These are phyloP conservation scores for Fraxinus latifolia DNA, from an alignment of 305 asterid genomes.

Conservation along the genomic window DNA sequence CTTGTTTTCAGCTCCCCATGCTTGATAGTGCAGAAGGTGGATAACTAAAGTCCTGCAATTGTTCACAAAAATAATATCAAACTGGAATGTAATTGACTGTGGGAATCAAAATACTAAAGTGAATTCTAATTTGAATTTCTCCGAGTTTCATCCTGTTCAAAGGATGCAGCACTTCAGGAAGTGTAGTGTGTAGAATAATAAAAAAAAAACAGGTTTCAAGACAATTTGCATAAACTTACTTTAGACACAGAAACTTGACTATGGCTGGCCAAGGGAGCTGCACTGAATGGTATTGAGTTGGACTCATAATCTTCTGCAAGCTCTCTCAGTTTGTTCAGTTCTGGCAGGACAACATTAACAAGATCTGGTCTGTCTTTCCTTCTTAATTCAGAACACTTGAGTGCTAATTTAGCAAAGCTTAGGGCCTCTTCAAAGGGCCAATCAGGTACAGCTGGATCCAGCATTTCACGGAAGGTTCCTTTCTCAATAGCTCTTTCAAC, in stretches of 20 bases:
- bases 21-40: slow-evolving; percentile 45
- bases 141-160: not conserved
- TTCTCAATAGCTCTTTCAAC: slow-evolving; percentile 57
- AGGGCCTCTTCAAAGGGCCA: slow-evolving; percentile 66
- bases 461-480: slow-evolving; percentile 47
- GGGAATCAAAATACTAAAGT: not conserved
- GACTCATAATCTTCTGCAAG: slow-evolving; percentile 47
- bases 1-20: slow-evolving; percentile 39
- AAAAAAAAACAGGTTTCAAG: not conserved
- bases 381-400: slow-evolving; percentile 55
- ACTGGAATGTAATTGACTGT: not conserved
- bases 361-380: slow-evolving; percentile 78
- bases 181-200: not conserved
- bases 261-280: slow-evolving; percentile 39
- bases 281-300: slow-evolving; percentile 25
- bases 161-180: not conserved
- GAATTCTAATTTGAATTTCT: not conserved
- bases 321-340: slow-evolving; percentile 46
- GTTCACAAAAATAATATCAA: not conserved
- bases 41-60: slow-evolving; percentile 53
- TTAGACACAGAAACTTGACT: slow-evolving; percentile 56
- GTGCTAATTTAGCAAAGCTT: slow-evolving; percentile 45
- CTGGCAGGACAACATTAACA: slow-evolving; percentile 52
- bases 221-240: slow-evolving; percentile 38
- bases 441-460: slow-evolving; percentile 54